phyloP scores from a whole-genome alignment of 75 land plant genomes.

The Chamaecyparis obtusa region DNA sequence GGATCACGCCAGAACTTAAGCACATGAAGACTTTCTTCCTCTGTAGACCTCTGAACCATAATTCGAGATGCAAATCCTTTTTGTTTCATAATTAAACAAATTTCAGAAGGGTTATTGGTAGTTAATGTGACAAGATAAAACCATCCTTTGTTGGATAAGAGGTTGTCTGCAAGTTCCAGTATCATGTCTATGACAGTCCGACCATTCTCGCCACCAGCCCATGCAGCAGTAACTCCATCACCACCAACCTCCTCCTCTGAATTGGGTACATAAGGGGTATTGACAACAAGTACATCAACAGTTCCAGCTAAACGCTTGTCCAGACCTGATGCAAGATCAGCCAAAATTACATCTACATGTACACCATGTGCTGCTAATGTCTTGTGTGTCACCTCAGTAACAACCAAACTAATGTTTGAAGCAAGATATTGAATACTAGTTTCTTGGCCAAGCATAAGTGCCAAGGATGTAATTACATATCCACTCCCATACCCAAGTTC shows the following conservation, averaged over 20 bases:
- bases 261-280: slow-evolving; percentile 98
- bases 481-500: slow-evolving; percentile 98
- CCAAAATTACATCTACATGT: slow-evolving; percentile 66
- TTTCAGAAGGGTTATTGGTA: slow-evolving; percentile 78
- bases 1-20: slow-evolving; percentile 83
- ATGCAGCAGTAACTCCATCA: slow-evolving; percentile 71
- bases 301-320: slow-evolving; percentile 64
- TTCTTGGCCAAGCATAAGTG: slow-evolving; percentile 60
- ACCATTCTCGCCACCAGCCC: slow-evolving; percentile 99
- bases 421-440: slow-evolving; percentile 62
- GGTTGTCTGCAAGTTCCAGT: slow-evolving; percentile 58
- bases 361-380: slow-evolving; percentile 78
- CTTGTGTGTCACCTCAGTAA: slow-evolving; percentile 48
- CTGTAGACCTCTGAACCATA: slow-evolving; percentile 80
- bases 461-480: slow-evolving; percentile 94
- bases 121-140: slow-evolving; percentile 84
- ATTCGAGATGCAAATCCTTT: slow-evolving; percentile 86
- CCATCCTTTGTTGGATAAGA: slow-evolving; percentile 84
- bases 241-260: slow-evolving; percentile 89
- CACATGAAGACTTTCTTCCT: slow-evolving; percentile 74
- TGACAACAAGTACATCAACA: slow-evolving; percentile 90
- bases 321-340: slow-evolving; percentile 74
- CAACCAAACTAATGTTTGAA: slow-evolving; percentile 81
- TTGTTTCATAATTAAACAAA: slow-evolving; percentile 76
- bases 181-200: slow-evolving; percentile 82